Percentiles rank a stretch among this genome's conserved stretches.
Conservation (phyloP, 441 rosid species). For the Pelargonium cotyledonis region DNA sequence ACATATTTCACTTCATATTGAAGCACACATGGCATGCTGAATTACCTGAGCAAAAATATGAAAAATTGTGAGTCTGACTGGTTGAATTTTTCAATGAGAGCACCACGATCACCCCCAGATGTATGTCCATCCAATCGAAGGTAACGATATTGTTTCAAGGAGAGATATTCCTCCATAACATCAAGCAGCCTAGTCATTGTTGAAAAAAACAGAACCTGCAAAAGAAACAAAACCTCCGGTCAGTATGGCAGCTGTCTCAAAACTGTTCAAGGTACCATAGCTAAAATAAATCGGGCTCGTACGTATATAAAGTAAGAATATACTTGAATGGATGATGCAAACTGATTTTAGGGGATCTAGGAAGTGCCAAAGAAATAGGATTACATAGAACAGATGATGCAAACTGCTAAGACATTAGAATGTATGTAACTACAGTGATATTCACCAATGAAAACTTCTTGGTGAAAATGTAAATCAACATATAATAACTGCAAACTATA, state of each 20-base stretch:
- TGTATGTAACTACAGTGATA: background rate
- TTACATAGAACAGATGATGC: too few species aligned
- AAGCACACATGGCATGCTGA: background rate
- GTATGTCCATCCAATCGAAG: conserved; percentile 96
- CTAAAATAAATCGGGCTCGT: background rate
- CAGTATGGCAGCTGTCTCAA: conserved; percentile 9
- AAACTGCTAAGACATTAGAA: background rate
- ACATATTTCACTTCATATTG: background rate
- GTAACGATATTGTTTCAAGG: conserved; percentile 61
- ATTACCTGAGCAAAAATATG: conserved; percentile 85
- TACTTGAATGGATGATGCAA: background rate
- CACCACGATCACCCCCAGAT: conserved; percentile 87
- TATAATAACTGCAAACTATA: background rate
- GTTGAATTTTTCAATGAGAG: conserved; percentile 71
- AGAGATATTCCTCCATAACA: conserved; percentile 91
- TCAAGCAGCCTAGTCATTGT: conserved; percentile 98
- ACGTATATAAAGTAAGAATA: background rate
- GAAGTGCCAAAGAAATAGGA: background rate
- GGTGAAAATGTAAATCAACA: background rate
- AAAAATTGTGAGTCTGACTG: conserved; percentile 64
- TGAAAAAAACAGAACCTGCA: conserved; percentile 91
- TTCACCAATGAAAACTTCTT: conserved; percentile 6
- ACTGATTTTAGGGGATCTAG: background rate
- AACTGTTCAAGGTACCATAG: background rate
- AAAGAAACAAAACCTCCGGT: conserved; percentile 16